Conservation (phyloP, 768 basidiomycete species). For the Mycena chlorophos region DNA sequence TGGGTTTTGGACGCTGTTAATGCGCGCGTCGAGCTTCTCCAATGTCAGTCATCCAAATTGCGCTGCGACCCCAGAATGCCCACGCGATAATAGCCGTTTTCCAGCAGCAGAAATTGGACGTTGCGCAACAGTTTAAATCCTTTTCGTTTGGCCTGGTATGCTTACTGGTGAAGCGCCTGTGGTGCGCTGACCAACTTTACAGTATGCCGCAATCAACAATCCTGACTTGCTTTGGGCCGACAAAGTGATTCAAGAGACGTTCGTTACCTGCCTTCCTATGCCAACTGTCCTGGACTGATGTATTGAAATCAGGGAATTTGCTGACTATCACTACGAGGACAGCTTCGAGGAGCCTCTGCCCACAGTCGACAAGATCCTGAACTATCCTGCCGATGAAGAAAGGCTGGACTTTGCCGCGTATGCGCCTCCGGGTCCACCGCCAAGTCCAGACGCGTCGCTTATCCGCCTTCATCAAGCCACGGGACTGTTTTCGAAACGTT, state of each 20-base stretch:
- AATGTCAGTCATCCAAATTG: conserved; percentile 1
- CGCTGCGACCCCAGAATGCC: background rate
- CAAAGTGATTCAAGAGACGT: conserved; percentile 12
- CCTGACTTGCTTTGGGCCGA: conserved; percentile 9
- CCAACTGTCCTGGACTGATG: background rate
- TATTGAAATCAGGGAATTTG: conserved; percentile 4
- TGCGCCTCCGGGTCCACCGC: background rate
- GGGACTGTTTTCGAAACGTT: conserved; percentile 3
- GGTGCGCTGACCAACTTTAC: background rate
- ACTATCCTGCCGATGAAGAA: conserved; percentile 12
- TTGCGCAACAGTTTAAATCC: conserved; percentile 14
- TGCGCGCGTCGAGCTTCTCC: background rate
- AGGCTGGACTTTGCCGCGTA: conserved; percentile 16
- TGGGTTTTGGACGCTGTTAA: conserved; percentile 3
- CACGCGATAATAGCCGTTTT: conserved; percentile 19
- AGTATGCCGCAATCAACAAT: conserved; percentile 16
- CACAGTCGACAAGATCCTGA: conserved; percentile 12
- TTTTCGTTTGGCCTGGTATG: conserved; percentile 29
- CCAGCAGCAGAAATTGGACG: conserved; percentile 17
- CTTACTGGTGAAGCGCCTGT: background rate
- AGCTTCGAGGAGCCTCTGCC: conserved; percentile 6
- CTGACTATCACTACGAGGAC: conserved; percentile 16
- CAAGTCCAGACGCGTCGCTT: background rate
- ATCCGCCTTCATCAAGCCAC: background rate
- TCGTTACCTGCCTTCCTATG: background rate